phyloP scores from a whole-genome alignment of 2,329 filamentous ascomycete species.

The Phyllosticta paracitricarpa region DNA sequence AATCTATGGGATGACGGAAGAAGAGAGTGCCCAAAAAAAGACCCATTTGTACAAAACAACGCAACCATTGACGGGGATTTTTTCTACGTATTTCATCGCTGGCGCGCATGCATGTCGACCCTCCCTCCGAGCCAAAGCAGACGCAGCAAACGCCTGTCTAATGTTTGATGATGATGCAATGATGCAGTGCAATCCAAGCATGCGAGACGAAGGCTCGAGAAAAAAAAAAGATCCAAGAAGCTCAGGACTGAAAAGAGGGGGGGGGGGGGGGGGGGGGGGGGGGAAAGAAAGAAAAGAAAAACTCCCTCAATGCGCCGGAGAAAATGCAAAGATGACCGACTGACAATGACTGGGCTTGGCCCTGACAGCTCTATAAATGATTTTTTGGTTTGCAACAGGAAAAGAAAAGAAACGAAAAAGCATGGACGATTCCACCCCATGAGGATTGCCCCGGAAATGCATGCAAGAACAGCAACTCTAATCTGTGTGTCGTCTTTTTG shows the following conservation, averaged over 20 bases:
- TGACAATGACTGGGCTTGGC: background rate
- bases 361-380: background rate
- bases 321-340: conserved; percentile 4
- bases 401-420: conserved; percentile 16
- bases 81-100: conserved; percentile 6
- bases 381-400: conserved; percentile 18
- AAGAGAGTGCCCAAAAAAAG: background rate
- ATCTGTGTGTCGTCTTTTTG: conserved; percentile 7
- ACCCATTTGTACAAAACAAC: conserved; percentile 2
- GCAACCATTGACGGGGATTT: background rate
- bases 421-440: background rate
- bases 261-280: too few relatives aligned
- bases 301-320: conserved; percentile 5
- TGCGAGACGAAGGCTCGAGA: background rate
- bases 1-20: background rate
- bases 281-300: background rate
- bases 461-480: conserved; percentile 15
- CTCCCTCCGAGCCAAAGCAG: background rate
- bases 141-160: background rate
- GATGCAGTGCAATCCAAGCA: background rate
- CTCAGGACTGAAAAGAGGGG: too few relatives aligned
- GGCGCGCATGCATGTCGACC: conserved; percentile 1
- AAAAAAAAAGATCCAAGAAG: background rate
- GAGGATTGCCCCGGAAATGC: conserved; percentile 10
- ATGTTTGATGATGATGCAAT: background rate